Evolutionary conservation across 257 asterid genomes (phyloP).

Genomic region (Gentiana macrophylla): DNA sequence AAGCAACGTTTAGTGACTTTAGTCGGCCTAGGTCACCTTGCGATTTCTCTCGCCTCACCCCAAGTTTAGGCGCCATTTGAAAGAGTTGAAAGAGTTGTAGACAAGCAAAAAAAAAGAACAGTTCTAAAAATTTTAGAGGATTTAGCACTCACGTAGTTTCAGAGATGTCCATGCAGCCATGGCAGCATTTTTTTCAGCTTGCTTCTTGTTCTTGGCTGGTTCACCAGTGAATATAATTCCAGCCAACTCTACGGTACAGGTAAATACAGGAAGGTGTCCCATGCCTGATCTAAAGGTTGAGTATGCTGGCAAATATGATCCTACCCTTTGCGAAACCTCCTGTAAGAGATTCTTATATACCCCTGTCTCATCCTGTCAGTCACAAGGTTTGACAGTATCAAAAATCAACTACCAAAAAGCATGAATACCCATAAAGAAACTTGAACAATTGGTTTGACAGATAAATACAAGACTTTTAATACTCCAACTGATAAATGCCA

Average conservation of each 20-base stretch:
- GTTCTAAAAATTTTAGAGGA: too few relatives aligned
- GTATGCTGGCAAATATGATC: constrained; percentile 37
- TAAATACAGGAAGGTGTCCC: constrained; percentile 42
- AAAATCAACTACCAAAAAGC: not conserved
- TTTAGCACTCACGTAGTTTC: constrained; percentile 25
- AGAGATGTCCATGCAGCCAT: constrained; percentile 55
- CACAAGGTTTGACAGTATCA: constrained; percentile 1
- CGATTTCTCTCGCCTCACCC: too few relatives aligned
- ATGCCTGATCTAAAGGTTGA: constrained; percentile 37
- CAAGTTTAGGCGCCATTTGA: too few relatives aligned
- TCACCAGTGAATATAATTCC: constrained; percentile 41
- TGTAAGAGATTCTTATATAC: constrained; percentile 44
- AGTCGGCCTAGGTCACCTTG: too few relatives aligned
- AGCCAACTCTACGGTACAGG: constrained; percentile 40
- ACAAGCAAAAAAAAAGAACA: too few relatives aligned
- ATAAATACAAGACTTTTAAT: too few relatives aligned
- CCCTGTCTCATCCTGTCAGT: constrained; percentile 42
- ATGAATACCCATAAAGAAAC: too few relatives aligned
- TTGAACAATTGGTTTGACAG: too few relatives aligned
- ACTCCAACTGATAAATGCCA: too few relatives aligned
- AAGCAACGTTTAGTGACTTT: too few relatives aligned
- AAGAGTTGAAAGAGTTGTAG: too few relatives aligned
- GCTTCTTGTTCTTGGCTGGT: constrained; percentile 46
- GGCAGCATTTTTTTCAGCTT: constrained; percentile 51
- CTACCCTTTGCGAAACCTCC: constrained; percentile 50